Conservation (phyloP, 225 moss, liverwort and hornwort species). For the Antitrichia curtipendula region DNA sequence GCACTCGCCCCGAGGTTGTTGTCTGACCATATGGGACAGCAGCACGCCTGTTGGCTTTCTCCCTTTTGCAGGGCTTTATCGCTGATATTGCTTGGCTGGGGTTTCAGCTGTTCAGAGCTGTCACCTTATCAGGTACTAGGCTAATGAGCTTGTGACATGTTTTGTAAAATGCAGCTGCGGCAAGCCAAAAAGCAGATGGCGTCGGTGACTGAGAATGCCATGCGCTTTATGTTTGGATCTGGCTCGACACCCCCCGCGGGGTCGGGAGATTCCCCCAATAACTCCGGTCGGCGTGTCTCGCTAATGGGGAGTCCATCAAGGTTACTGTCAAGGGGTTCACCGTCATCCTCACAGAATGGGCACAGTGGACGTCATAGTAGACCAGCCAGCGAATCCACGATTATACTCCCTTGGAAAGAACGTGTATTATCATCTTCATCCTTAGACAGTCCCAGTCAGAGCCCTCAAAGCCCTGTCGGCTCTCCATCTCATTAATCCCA, state of each 20-base stretch:
- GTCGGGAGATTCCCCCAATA: conserved; percentile 16
- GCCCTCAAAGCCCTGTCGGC: conserved; percentile 6
- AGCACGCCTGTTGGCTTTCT: background rate
- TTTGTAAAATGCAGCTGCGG: conserved; percentile 21
- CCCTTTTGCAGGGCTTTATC: background rate
- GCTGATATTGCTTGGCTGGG: background rate
- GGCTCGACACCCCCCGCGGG: conserved; percentile 4
- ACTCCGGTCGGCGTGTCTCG: conserved; percentile 26
- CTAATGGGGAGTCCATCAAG: conserved; percentile 28
- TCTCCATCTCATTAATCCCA: conserved; percentile 9
- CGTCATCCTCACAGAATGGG: conserved; percentile 34
- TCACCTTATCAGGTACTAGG: background rate
- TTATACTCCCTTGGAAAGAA: conserved; percentile 34
- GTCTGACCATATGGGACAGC: background rate
- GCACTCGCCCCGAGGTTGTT: background rate
- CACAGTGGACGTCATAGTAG: conserved; percentile 14
- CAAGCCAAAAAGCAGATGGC: conserved; percentile 25
- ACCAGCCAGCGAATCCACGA: conserved; percentile 20
- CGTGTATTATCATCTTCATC: conserved; percentile 1
- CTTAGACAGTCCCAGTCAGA: conserved; percentile 1
- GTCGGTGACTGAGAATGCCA: conserved; percentile 28
- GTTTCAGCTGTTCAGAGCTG: background rate
- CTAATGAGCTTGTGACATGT: background rate
- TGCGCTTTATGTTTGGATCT: conserved; percentile 48
- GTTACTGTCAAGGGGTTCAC: conserved; percentile 21